phyloP scores from a whole-genome alignment of 208 protist genomes.

The Leishmania turanica region DNA sequence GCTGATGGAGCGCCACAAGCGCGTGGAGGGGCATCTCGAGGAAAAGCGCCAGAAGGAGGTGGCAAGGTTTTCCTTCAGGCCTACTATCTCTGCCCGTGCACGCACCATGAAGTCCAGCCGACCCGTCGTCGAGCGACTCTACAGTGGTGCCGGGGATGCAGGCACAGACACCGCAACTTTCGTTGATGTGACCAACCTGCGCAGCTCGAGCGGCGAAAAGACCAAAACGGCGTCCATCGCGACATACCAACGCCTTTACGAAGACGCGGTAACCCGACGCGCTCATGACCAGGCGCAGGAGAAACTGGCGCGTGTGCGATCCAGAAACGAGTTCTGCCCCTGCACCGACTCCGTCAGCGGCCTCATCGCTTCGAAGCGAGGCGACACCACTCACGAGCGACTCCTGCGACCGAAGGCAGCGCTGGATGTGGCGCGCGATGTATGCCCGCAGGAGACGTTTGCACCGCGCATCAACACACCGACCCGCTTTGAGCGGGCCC shows the following conservation, averaged over 20 bases:
- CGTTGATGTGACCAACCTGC: constrained; percentile 21
- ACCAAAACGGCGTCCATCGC: neutral
- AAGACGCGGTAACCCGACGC: constrained; percentile 20
- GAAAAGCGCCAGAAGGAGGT: constrained; percentile 16
- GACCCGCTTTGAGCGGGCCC: neutral
- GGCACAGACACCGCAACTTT: neutral
- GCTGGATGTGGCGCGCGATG: neutral
- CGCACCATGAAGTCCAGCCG: neutral
- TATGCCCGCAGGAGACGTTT: constrained; percentile 31
- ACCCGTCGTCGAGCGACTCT: constrained; percentile 45
- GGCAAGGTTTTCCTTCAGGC: constrained; percentile 36
- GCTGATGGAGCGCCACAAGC: constrained; percentile 22
- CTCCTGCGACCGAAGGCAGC: constrained; percentile 26
- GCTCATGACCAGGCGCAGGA: constrained; percentile 9
- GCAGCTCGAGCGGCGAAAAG: neutral
- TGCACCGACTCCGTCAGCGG: constrained; percentile 46
- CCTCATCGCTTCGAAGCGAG: constrained; percentile 42
- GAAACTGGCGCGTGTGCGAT: constrained; percentile 2
- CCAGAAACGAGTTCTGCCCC: constrained; percentile 35
- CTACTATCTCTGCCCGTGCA: constrained; percentile 26
- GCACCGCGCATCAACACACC: constrained; percentile 21
- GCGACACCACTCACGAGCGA: constrained; percentile 38
- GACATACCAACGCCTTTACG: constrained; percentile 28
- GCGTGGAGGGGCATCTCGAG: constrained; percentile 14
- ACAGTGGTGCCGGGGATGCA: constrained; percentile 24